Base-by-base conservation (phyloP, 129 eudicot species). In the Lonicera japonica region DNA sequence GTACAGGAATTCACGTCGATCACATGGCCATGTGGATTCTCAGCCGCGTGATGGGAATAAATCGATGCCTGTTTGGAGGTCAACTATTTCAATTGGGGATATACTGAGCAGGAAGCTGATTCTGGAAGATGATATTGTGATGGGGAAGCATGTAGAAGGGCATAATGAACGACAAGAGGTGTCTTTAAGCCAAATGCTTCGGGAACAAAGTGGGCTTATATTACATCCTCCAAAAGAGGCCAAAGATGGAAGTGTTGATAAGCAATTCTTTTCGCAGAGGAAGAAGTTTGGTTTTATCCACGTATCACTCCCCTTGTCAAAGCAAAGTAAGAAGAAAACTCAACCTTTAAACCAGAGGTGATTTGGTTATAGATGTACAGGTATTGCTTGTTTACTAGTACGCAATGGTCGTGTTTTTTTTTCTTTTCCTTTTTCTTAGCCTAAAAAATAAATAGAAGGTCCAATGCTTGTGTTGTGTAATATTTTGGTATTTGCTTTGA, bases 261-360 rank as follows among this genome's bases (percentile, higher is more conserved):
- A 76, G 77, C 83, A 80, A 8, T 75, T 75, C 62, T 70, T 75
- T 53, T 17, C 86, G 2, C 82, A 78, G 58, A 82, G 83, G 81
- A 89, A 89, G 86, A 86, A 79, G 63, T 80, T 89, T 15, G 90
- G 97, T 41, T 85, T 85, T 65, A 86, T 89, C 25, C 95, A 82
- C 36, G 83, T 85, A 21, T 80, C 95, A 17, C 67, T 85, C 23
- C 87, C 94, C 6, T 63, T 77, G 66, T 59, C 76, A 11, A 80
- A 64, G 78, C 83, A 75, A 14, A 78, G 70, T 74, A 87, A 83
- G 95, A 89, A 85, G 53, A 89, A 84, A 51, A n/a, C 76, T 11
- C 79, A 79, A 56, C 68, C 80, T 41, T 41, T 64, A 60, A 83
- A 83, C 40, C 22, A 72, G 76, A 81, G 81, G 70, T 78, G 43